Evolutionary conservation across 176 grass and related monocot genomes (phyloP).

Genomic region (Tillandsia leiboldiana): DNA sequence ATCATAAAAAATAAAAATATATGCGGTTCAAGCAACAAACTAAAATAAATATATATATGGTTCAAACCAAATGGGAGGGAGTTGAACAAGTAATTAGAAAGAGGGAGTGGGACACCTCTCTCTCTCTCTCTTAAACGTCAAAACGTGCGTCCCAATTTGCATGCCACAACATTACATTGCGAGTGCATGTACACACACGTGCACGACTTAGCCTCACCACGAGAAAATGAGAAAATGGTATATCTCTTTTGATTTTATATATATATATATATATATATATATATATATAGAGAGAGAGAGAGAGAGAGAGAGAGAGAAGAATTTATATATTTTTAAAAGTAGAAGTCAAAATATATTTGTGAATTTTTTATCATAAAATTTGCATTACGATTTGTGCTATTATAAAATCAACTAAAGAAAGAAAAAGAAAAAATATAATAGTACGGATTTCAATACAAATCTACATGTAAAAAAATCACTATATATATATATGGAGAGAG

Average conservation of each 20-base stretch:
- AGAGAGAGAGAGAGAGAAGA: too few species aligned
- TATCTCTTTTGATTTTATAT: neutral
- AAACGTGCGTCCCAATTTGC: neutral
- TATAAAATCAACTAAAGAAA: too few species aligned
- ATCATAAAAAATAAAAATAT: neutral
- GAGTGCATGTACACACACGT: neutral
- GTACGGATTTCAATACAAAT: too few species aligned
- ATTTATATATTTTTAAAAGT: too few species aligned
- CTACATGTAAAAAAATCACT: too few species aligned
- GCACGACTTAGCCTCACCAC: neutral
- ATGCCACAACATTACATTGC: neutral
- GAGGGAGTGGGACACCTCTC: neutral
- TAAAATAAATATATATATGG: neutral
- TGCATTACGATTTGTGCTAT: too few species aligned
- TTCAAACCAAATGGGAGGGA: neutral
- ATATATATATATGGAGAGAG: too few species aligned
- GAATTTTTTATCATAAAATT: too few species aligned
- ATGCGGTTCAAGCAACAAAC: too few species aligned
- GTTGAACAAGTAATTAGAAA: neutral
- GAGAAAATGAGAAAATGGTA: neutral
- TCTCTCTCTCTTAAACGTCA: neutral
- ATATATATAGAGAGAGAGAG: too few species aligned
- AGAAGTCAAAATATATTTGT: too few species aligned
- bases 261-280: neutral
- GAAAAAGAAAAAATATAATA: too few species aligned